Evolutionary conservation across 2,329 filamentous ascomycete species (phyloP).

Genomic region (Penicillium sp.): DNA sequence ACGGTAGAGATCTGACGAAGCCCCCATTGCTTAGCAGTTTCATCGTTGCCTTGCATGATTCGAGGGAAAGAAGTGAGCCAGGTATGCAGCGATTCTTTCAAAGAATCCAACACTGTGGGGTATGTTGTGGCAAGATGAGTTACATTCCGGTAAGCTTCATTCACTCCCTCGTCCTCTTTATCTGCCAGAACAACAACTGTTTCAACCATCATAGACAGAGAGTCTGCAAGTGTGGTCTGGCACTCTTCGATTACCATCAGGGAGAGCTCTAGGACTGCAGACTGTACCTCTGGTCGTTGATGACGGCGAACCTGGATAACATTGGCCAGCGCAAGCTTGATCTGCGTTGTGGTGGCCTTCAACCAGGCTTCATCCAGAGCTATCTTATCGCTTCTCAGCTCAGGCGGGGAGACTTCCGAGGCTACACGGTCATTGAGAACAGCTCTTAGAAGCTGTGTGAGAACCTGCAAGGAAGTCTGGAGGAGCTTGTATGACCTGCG

Average conservation of each 20-base stretch:
- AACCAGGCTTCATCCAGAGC: constrained; percentile 64
- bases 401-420: constrained; percentile 18
- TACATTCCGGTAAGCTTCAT: constrained; percentile 46
- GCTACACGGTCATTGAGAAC: constrained; percentile 48
- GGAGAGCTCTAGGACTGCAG: constrained; percentile 68
- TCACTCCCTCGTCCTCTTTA: constrained; percentile 44
- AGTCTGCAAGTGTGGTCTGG: constrained; percentile 67
- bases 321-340: constrained; percentile 77
- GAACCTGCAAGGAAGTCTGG: constrained; percentile 57
- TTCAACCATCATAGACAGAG: constrained; percentile 71
- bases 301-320: constrained; percentile 73
- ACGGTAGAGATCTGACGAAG: constrained; percentile 75
- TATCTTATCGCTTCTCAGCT: constrained; percentile 36
- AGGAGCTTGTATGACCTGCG: constrained; percentile 64
- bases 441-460: constrained; percentile 49
- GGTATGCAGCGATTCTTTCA: constrained; percentile 71
- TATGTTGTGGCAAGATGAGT: constrained; percentile 63
- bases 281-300: constrained; percentile 65
- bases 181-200: constrained; percentile 70
- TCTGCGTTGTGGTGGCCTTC: constrained; percentile 72
- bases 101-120: constrained; percentile 58
- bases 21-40: constrained; percentile 68
- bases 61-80: constrained; percentile 81
- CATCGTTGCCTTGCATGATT: constrained; percentile 79
- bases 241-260: constrained; percentile 76